phyloP scores from a whole-genome alignment of 305 asterid genomes.

The Rubia peregrina region DNA sequence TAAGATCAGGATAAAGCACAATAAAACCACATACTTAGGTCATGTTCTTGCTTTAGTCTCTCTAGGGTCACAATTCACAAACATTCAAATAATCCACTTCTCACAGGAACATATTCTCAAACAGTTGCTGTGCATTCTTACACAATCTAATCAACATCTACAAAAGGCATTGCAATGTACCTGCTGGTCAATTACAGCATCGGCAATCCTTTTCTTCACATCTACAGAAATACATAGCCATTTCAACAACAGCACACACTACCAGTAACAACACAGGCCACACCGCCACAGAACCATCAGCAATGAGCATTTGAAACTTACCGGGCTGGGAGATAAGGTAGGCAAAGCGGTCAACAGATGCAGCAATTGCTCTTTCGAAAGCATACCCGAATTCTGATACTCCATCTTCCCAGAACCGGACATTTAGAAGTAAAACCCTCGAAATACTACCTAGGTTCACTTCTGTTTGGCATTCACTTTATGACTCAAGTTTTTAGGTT shows the following conservation, averaged over 20 bases:
- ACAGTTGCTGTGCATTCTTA: background rate
- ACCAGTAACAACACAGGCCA: background rate
- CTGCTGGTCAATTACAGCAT: conserved; percentile 76
- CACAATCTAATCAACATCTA: background rate
- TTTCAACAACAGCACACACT: background rate
- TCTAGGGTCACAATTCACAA: background rate
- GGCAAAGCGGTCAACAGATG: conserved; percentile 68
- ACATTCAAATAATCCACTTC: background rate
- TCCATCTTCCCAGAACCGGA: conserved; percentile 7
- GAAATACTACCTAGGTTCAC: no score
- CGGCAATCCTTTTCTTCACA: conserved; percentile 72
- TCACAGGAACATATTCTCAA: conserved; percentile 3
- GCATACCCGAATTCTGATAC: conserved; percentile 36
- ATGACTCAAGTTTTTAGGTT: no score
- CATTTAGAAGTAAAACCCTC: background rate
- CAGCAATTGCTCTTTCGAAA: conserved; percentile 61
- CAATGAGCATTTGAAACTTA: conserved; percentile 7
- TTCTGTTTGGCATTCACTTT: no score
- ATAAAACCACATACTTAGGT: background rate
- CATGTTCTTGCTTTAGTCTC: background rate
- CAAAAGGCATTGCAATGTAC: conserved; percentile 16
- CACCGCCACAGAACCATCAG: background rate
- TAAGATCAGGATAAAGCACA: background rate
- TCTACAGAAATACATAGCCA: conserved; percentile 30
- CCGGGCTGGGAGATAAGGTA: conserved; percentile 66